These are phyloP conservation scores for Diphasiastrum complanatum DNA, from an alignment of 83 land plant species.

Conservation along the genomic window DNA sequence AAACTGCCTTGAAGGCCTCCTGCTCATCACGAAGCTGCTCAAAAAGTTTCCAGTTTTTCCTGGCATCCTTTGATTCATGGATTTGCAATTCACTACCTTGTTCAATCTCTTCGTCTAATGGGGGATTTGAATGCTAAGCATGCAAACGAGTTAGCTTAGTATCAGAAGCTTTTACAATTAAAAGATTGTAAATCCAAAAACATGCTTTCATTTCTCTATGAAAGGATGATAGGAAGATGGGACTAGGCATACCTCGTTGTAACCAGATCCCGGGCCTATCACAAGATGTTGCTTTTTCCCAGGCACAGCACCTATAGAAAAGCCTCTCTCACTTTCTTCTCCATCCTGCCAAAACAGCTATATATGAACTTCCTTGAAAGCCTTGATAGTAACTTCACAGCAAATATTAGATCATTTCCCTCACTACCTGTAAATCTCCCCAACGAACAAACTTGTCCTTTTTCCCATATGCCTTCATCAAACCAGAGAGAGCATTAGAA, in stretches of 20 bases:
- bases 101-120: slow-evolving; percentile 36
- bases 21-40: slow-evolving; percentile 69
- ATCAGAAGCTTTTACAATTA: too few species aligned
- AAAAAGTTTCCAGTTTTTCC: slow-evolving; percentile 32
- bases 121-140: slow-evolving; percentile 56
- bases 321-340: slow-evolving; percentile 47
- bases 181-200: too few species aligned
- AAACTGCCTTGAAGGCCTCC: slow-evolving; percentile 65
- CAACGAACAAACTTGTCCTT: slow-evolving; percentile 56
- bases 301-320: slow-evolving; percentile 47
- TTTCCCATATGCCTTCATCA: slow-evolving; percentile 52
- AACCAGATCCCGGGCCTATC: slow-evolving; percentile 78
- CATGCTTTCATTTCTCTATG: neutral
- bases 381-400: too few species aligned
- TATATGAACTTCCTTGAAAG: too few species aligned
- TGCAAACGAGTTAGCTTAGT: neutral
- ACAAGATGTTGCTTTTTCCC: slow-evolving; percentile 41
- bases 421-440: slow-evolving; percentile 56
- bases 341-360: too few species aligned
- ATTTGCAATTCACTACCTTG: neutral
- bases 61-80: slow-evolving; percentile 8
- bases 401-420: too few species aligned
- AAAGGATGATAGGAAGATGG: neutral
- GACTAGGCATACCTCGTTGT: slow-evolving; percentile 54
- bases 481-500: slow-evolving; percentile 49